A percentile compares a stretch with the other conserved stretches of the same genome.
These are phyloP conservation scores for Russula sp. DNA, from an alignment of 768 basidiomycete species.

Conservation along the genomic window DNA sequence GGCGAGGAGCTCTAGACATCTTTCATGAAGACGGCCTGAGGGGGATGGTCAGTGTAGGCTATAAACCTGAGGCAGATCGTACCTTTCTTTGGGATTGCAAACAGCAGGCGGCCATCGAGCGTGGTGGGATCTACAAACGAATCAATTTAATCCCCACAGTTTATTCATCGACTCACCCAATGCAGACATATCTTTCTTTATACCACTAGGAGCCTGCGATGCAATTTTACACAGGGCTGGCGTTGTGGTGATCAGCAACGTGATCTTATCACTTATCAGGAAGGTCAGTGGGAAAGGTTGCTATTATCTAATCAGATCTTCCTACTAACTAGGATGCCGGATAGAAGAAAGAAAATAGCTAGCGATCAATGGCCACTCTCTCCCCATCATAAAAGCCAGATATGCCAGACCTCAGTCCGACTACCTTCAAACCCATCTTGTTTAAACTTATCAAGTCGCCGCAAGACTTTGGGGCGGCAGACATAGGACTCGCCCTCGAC, in stretches of 20 bases:
- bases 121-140: constrained; percentile 55
- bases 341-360: too few species aligned
- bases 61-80: not conserved
- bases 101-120: constrained; percentile 79
- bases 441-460: constrained; percentile 76
- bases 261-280: not conserved
- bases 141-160: not conserved
- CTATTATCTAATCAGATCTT: constrained; percentile 5
- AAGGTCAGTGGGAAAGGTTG: not conserved
- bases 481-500: constrained; percentile 66
- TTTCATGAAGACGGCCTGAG: constrained; percentile 82
- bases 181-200: not conserved
- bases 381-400: not conserved
- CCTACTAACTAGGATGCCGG: not conserved
- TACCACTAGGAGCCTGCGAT: not conserved
- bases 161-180: constrained; percentile 2
- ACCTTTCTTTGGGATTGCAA: constrained; percentile 99
- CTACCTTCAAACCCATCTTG: constrained; percentile 71
- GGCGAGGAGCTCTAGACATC: constrained; percentile 76
- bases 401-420: constrained; percentile 28
- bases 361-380: too few species aligned
- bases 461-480: constrained; percentile 71
- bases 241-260: not conserved
- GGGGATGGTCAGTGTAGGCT: not conserved
- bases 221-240: not conserved